Conservation (phyloP, 1,284 basidiomycete genomes). For the Kalmanozyma brasiliensis region DNA sequence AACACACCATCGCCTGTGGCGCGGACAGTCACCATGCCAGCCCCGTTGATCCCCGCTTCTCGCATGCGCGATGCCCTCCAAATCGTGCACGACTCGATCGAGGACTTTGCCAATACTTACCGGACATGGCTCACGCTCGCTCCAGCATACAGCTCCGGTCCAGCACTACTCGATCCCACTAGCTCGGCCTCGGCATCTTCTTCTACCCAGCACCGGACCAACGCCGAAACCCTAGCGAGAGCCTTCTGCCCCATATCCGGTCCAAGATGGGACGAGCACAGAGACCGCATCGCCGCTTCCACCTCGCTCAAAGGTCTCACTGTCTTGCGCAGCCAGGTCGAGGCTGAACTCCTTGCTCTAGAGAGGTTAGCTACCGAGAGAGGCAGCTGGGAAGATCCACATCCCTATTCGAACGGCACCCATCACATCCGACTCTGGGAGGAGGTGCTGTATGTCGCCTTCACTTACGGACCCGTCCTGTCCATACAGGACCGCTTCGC, state of each 20-base stretch:
- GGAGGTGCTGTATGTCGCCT: conserved; percentile 44
- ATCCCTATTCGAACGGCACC: conserved; percentile 51
- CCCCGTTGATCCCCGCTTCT: conserved; percentile 31
- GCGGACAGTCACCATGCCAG: conserved; percentile 10
- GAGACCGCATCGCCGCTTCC: conserved; percentile 26
- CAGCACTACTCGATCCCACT: conserved; percentile 7
- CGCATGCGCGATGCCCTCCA: conserved; percentile 31
- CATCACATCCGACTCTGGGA: conserved; percentile 51
- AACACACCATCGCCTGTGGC: not conserved
- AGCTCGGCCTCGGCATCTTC: not conserved
- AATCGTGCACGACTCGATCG: conserved; percentile 31
- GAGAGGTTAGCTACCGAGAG: conserved; percentile 25
- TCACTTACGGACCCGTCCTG: conserved; percentile 33
- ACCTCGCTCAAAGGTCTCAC: conserved; percentile 48
- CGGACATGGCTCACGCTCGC: conserved; percentile 35
- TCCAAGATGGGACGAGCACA: conserved; percentile 42
- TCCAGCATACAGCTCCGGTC: conserved; percentile 36
- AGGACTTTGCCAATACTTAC: conserved; percentile 27
- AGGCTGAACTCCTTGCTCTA: conserved; percentile 35
- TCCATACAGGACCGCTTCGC: conserved; percentile 43
- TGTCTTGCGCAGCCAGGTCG: conserved; percentile 31
- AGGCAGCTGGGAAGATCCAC: conserved; percentile 34
- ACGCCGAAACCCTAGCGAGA: conserved; percentile 27
- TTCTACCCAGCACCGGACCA: not conserved
- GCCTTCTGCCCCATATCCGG: conserved; percentile 40